Conservation (phyloP, 2,329 filamentous ascomycete genomes). For the Plenodomus tracheiphilus region DNA sequence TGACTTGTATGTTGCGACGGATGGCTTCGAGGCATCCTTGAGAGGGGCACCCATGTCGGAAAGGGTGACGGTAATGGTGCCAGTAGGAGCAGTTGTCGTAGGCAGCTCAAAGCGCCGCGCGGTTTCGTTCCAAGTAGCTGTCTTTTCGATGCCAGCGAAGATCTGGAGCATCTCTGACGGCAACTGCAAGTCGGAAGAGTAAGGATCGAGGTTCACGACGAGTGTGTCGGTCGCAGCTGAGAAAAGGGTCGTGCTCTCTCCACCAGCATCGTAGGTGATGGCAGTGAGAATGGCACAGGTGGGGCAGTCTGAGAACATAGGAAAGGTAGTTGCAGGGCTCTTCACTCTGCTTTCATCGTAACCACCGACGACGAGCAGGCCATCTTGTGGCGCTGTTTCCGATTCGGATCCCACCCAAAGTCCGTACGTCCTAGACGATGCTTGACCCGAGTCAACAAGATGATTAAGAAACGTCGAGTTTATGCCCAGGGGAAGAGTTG, state of each 20-base stretch:
- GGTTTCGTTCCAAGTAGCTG: constrained; percentile 19
- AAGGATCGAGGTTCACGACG: constrained; percentile 16
- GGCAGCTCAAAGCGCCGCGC: constrained; percentile 18
- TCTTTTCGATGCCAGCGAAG: constrained; percentile 15
- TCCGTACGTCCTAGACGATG: constrained; percentile 21
- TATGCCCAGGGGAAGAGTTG: constrained; percentile 17
- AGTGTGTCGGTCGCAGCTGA: constrained; percentile 12
- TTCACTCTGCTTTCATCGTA: constrained; percentile 19
- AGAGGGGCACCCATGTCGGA: constrained; percentile 14
- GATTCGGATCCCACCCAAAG: constrained; percentile 22
- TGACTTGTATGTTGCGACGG: constrained; percentile 18
- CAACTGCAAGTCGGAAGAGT: constrained; percentile 13
- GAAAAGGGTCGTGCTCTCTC: constrained; percentile 17
- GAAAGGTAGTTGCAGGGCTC: constrained; percentile 16
- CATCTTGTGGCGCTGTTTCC: constrained; percentile 17
- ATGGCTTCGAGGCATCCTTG: constrained; percentile 18
- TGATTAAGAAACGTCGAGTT: constrained; percentile 19
- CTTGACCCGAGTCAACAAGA: constrained; percentile 18
- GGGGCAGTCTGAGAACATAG: constrained; percentile 22
- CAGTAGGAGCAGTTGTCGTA: constrained; percentile 13
- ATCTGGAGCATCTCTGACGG: constrained; percentile 16
- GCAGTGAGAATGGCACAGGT: constrained; percentile 23
- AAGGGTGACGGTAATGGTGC: constrained; percentile 20
- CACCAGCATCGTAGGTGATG: constrained; percentile 19
- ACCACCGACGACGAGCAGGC: constrained; percentile 18